Evolutionary conservation across 352 stramenopile genomes (phyloP), one percentile per base, ranked within the genome.

Genomic region (Phytophthora sansomeana): DNA sequence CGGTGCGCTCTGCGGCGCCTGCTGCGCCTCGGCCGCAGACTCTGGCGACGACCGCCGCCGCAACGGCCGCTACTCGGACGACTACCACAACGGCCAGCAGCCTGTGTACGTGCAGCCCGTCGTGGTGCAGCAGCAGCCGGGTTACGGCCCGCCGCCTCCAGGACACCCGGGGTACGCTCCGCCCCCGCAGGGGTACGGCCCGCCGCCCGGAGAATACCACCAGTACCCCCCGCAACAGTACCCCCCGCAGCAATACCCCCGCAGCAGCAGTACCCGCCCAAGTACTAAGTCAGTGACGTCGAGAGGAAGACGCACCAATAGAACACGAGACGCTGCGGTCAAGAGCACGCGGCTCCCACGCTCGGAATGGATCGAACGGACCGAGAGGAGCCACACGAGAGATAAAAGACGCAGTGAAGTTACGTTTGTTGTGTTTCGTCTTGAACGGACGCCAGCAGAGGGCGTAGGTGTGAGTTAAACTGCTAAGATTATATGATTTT

Each of bases 101-200:
- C 70, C 82, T 28, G 78, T 87, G 62, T 91, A 91, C 73, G 86
- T 94, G 41, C 86, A 94, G 71, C 83, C 83, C 24, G 85, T 92
- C 9, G 74, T 83, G 10, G 83, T 93, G 43, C 77, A 75, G n/a
- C 59, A 68, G 14, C 77, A 85, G 52, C 64, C 64, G 5, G 61
- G 53, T 1, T 77, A 84, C 26, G 55, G 59, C 17, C 58, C 58
- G 13, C 72, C 67, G 19, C 72, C 69, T 50, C 67, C 67, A 1
- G 68, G 65, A n/a, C 65, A 78, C 21, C 62, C 62, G n/a, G 65
- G 63, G 8, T 75, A 79, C 62, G 76, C 46, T 36, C 57, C 69
- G 5, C 67, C 66, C 4, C 70, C 63, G 10, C 58, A 57, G 14
- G 77, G 69, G n/a, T 87, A 90, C 66, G 69, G 51, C 21, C 68